Percentiles rank a stretch among this genome's conserved stretches.
phyloP scores from a whole-genome alignment of 2,329 filamentous ascomycete species.

The Elsinoe arachidis region DNA sequence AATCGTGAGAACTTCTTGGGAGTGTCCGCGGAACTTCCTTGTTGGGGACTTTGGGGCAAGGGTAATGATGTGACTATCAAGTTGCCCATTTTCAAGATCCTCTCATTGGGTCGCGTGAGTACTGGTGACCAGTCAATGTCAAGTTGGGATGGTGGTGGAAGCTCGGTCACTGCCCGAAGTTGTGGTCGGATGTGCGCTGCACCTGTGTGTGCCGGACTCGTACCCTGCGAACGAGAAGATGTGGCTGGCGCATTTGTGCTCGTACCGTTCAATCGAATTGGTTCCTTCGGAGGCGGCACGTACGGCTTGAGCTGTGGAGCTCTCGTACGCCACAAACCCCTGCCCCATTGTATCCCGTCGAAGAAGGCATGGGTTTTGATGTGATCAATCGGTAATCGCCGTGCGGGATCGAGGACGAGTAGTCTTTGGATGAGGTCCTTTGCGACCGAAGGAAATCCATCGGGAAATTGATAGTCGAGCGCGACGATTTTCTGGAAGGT shows the following conservation, averaged over 20 bases:
- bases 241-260: constrained; percentile 8
- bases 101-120: constrained; percentile 79
- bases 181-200: constrained; percentile 45
- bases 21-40: constrained; percentile 54
- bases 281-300: constrained; percentile 65
- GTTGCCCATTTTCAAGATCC: constrained; percentile 90
- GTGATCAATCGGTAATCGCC: constrained; percentile 82
- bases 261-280: constrained; percentile 42
- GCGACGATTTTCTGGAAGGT: constrained; percentile 98
- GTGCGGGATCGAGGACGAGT: constrained; percentile 77
- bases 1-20: constrained; percentile 84
- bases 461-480: constrained; percentile 86
- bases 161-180: constrained; percentile 79
- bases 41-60: constrained; percentile 61
- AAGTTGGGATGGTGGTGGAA: constrained; percentile 90
- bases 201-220: constrained; percentile 8
- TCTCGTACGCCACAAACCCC: constrained; percentile 78
- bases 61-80: constrained; percentile 74
- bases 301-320: constrained; percentile 82
- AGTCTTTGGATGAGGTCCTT: constrained; percentile 84
- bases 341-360: constrained; percentile 75
- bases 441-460: constrained; percentile 76
- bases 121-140: constrained; percentile 99
- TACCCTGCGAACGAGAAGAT: constrained; percentile 3
- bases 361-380: constrained; percentile 97